These are phyloP conservation scores for Achaetomiella virescens DNA, from an alignment of 495 filamentous ascomycete species.

Conservation along the genomic window DNA sequence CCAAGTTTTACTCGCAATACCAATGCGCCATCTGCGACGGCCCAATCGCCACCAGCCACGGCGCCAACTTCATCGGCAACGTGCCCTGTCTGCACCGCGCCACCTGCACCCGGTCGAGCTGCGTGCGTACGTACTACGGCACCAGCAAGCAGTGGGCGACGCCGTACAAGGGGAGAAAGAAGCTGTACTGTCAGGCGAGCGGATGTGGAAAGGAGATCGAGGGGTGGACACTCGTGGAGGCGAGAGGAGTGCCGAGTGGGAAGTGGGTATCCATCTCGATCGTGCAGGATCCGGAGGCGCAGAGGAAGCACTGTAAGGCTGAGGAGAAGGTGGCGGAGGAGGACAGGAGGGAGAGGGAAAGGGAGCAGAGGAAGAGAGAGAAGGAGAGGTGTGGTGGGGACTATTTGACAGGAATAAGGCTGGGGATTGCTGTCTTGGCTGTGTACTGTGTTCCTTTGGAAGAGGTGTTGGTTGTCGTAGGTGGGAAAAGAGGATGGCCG, in stretches of 20 bases:
- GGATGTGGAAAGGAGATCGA: neutral
- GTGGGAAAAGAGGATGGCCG: too few species aligned
- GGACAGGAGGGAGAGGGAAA: neutral
- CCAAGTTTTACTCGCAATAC: neutral
- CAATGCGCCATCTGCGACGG: slow-evolving; percentile 5
- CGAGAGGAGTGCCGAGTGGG: neutral
- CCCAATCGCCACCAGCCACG: neutral
- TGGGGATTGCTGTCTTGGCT: too few species aligned
- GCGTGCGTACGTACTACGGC: slow-evolving; percentile 9
- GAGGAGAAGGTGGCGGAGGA: neutral
- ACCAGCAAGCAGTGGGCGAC: neutral
- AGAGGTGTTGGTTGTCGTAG: too few species aligned
- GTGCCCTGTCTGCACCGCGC: slow-evolving; percentile 8
- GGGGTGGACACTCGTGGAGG: neutral
- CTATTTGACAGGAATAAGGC: too few species aligned
- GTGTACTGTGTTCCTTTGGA: too few species aligned
- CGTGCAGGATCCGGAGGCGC: neutral
- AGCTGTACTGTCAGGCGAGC: slow-evolving; percentile 3
- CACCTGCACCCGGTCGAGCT: neutral
- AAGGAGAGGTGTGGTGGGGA: too few species aligned
- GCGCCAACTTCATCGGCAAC: slow-evolving; percentile 10
- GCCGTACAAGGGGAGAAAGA: neutral
- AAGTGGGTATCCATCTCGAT: neutral
- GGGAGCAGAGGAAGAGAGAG: neutral
- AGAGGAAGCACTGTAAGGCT: neutral